Percentiles rank a stretch among this genome's conserved stretches.
Conservation (phyloP, 2,329 filamentous ascomycete genomes). For the Paraphaeosphaeria sporulosa region DNA sequence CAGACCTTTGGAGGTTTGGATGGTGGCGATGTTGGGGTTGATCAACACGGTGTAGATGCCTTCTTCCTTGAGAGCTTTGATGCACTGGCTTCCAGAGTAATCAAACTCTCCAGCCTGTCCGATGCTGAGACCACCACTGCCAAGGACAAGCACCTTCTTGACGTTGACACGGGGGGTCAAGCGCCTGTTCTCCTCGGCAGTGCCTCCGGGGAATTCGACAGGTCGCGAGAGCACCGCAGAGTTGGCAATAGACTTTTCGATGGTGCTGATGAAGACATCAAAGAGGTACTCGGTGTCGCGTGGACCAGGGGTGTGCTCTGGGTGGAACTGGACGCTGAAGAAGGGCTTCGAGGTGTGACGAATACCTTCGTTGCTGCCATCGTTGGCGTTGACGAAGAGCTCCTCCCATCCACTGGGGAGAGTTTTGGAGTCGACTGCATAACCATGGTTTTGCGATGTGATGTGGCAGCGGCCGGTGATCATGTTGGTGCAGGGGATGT, state of each 20-base stretch:
- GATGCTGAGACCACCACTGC: conserved; percentile 94
- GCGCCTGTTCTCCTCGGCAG: conserved; percentile 77
- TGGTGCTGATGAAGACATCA: conserved; percentile 91
- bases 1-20: conserved; percentile 96
- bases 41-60: conserved; percentile 98
- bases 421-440: conserved; percentile 82
- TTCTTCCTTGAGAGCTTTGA: conserved; percentile 97
- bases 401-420: conserved; percentile 86
- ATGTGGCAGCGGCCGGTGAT: conserved; percentile 97
- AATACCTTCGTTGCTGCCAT: conserved; percentile 97
- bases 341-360: conserved; percentile 84
- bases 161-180: conserved; percentile 80
- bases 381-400: conserved; percentile 97
- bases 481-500: conserved; percentile 97
- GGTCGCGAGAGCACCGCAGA: conserved; percentile 72
- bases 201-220: conserved; percentile 87
- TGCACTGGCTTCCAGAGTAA: conserved; percentile 97
- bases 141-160: conserved; percentile 94
- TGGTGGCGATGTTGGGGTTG: conserved; percentile 99
- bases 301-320: conserved; percentile 94
- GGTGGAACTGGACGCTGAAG: conserved; percentile 99
- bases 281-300: conserved; percentile 96
- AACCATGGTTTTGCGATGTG: conserved; percentile 98
- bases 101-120: conserved; percentile 98
- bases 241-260: conserved; percentile 74